Base-by-base conservation (phyloP, 192 early-diverging fungal genomes). In the Podila clonocystis region DNA sequence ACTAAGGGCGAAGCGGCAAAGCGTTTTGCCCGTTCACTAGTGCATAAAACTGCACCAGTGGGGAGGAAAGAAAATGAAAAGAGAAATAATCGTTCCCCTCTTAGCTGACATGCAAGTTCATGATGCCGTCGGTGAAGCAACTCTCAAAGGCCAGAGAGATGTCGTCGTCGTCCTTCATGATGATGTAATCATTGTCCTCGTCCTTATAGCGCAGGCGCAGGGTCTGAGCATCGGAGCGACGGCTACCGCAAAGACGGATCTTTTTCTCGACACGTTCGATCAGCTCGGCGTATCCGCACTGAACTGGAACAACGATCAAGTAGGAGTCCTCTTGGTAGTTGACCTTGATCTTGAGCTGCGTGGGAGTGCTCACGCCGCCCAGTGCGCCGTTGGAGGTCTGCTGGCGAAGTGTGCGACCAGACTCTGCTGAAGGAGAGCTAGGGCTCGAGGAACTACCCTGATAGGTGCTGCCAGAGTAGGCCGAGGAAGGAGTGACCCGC, bases 71-170 rank as follows among this genome's bases (percentile, higher is more conserved):
- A 55, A n/a, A 55, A 55, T 22, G 20, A 22, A 26, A 24, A 24
- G n/a, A 24, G 11, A 55, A 55, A 24, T n/a, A 52, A 52, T 52
- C 24, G n/a, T 26, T 55, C 19, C 20, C 17, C 52, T 36, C 50
- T 73, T 80, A 86, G 58, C 82, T 85, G 66, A 90, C 86, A 67
- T 84, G 88, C 50, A 90, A 68, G 63, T 88, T 87, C 73, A 90
- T 83, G 26, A 85, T 77, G 34, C 82, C 75, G 3, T 84, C 80
- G n/a, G 82, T 74, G 31, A 77, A 77, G 26, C 82, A 73, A 41
- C 83, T 87, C 82, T 96, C 96, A 86, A 99, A 97, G 7, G 95
- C 97, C 91, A 97, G 85, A 57, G 89, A 91, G 34, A 99, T 93
- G 75, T 99, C 97, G 59, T 96, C 95, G 80, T 97, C 92, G 20